Evolutionary conservation across 1,284 basidiomycete species (phyloP), one percentile per base, ranked within the genome.

Genomic region (Cryptococcus sp.): DNA sequence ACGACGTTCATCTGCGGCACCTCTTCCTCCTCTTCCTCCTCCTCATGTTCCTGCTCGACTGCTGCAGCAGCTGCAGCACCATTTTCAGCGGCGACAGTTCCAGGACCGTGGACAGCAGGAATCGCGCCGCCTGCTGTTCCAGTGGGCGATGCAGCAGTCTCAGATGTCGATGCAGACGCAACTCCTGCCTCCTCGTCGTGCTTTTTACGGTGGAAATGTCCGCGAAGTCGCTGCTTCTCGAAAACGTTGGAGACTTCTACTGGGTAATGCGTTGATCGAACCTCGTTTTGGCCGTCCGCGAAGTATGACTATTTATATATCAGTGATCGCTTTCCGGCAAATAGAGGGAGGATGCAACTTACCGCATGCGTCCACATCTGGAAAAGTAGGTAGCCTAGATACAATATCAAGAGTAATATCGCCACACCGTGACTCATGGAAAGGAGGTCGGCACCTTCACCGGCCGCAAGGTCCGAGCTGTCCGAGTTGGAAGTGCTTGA

Each of bases 351-450:
- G 27, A 39, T 3, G 39, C 22, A 42, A 58, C 70, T 57, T 55
- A 71, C 71, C 1, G 88, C 84, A 78, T 95, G 92, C 0, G 90
- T 89, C 75, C 86, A 91, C 11, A 95, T 85, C 73, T 93, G 91
- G 82, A 95, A 95, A 48, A 88, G 72, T 17, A 94, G 83, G 71
- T 90, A 92, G 22, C 82, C 84, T 2, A 76, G 74, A 75, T 93
- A 91, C 49, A 77, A 61, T 11, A 91, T 82, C 16, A 94, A 83
- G 3, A 94, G 82, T 52, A 95, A 85, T 56, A 95, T 83, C 0
- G 91, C 84, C 17, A 91, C 90, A 16, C 89, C 92, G 64, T 86
- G 89, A 67, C 87, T 89, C 78, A 93, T 85, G 40, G 76, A 66
- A 40, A 94, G 80, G 49, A 94, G 86, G 52, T 87, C 78, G 0